Conservation (phyloP, 805 yeast genomes). For the Jamesozyma spencerorum region DNA sequence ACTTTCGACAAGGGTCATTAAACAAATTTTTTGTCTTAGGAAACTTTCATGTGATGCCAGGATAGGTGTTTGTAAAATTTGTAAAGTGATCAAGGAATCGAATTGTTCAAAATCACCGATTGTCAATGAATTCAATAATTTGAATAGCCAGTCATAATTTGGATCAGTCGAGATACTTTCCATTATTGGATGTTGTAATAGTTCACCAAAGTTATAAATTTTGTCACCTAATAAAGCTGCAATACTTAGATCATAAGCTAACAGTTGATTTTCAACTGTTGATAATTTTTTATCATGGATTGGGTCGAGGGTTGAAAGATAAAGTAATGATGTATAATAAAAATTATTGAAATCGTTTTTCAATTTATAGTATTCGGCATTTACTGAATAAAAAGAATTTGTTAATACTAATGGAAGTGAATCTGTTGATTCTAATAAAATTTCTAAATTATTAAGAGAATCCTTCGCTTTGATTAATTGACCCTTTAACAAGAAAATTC, state of each 20-base stretch:
- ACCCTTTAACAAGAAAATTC: conserved; percentile 50
- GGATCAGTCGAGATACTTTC: conserved; percentile 38
- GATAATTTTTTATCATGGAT: conserved; percentile 12
- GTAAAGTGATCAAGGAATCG: conserved; percentile 36
- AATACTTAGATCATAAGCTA: conserved; percentile 69
- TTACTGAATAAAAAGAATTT: conserved; percentile 75
- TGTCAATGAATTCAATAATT: conserved; percentile 61
- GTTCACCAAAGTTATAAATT: conserved; percentile 92
- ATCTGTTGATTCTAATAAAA: conserved; percentile 48
- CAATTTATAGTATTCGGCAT: conserved; percentile 63
- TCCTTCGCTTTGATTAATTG: conserved; percentile 54
- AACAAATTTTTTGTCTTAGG: conserved; percentile 80
- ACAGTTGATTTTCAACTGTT: conserved; percentile 34
- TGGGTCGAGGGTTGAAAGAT: conserved; percentile 61
- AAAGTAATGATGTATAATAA: conserved; percentile 74
- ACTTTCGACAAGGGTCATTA: conserved; percentile 83
- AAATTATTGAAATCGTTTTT: conserved; percentile 72
- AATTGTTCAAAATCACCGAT: conserved; percentile 67
- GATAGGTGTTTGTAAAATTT: conserved; percentile 42
- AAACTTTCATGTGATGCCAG: conserved; percentile 53
- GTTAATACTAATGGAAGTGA: conserved; percentile 55
- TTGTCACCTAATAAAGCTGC: conserved; percentile 86
- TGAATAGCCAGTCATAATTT: conserved; percentile 59
- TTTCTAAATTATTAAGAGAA: conserved; percentile 52
- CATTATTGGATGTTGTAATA: conserved; percentile 81